A percentile compares a stretch with the other conserved stretches of the same genome.
phyloP scores from a whole-genome alignment of 331 rosid genomes.

The Malus hybrid region DNA sequence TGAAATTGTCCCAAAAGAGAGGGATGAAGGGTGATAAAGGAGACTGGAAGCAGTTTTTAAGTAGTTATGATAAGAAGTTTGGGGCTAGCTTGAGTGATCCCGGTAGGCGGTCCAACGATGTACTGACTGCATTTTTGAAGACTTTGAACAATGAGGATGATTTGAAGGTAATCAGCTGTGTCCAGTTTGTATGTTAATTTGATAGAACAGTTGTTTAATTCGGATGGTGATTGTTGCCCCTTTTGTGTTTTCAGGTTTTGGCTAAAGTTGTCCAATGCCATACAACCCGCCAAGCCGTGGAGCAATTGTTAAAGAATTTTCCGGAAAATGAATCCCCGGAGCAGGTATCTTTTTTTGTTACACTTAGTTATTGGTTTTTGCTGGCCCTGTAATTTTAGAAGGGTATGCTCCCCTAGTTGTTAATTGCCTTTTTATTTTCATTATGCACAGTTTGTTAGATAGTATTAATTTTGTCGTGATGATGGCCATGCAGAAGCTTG shows the following conservation, averaged over 20 bases:
- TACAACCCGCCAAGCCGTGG: constrained; percentile 36
- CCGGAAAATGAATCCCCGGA: constrained; percentile 38
- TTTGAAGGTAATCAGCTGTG: constrained; percentile 44
- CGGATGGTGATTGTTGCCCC: not conserved
- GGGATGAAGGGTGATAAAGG: constrained; percentile 59
- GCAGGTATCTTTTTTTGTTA: constrained; percentile 34
- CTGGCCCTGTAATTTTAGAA: not conserved
- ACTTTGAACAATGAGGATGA: constrained; percentile 52
- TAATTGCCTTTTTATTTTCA: not conserved
- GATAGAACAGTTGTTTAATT: not conserved
- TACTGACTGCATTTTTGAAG: constrained; percentile 59
- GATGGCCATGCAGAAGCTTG: constrained; percentile 59
- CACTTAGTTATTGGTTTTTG: not conserved
- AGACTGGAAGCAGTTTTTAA: constrained; percentile 75
- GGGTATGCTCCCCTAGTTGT: not conserved
- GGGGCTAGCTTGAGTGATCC: constrained; percentile 79
- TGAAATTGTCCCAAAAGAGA: constrained; percentile 55
- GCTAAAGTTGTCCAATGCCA: constrained; percentile 41
- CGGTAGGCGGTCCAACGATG: constrained; percentile 45
- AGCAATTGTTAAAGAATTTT: constrained; percentile 26
- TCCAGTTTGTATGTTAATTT: not conserved
- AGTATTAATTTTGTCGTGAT: constrained; percentile 1
- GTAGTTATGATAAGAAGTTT: constrained; percentile 39
- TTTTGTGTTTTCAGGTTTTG: constrained; percentile 35
- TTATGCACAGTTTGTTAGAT: not conserved